Evolutionary conservation across 2,329 filamentous ascomycete species (phyloP).

Genomic region (Chaetomiaceae sp.): DNA sequence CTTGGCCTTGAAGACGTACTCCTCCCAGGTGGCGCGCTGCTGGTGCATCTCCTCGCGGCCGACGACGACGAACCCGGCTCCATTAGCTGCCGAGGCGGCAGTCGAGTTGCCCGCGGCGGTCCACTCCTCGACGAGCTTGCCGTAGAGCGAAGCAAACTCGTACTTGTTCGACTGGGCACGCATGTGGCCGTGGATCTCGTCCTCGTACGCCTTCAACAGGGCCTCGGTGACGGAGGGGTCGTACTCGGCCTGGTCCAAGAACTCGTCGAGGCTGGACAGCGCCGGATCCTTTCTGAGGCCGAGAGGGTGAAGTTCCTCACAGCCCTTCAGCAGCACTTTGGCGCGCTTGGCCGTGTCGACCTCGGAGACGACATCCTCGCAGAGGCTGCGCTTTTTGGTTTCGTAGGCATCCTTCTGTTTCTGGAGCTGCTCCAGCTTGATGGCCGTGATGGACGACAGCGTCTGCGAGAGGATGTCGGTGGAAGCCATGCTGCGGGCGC

Average conservation of each 20-base stretch:
- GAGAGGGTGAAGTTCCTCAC: slow-evolving; percentile 34
- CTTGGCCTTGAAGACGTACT: slow-evolving; percentile 47
- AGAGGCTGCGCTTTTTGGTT: slow-evolving; percentile 39
- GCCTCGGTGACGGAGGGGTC: slow-evolving; percentile 49
- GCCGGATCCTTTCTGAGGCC: slow-evolving; percentile 30
- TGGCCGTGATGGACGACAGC: slow-evolving; percentile 50
- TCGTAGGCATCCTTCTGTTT: slow-evolving; percentile 49
- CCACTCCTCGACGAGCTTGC: slow-evolving; percentile 52
- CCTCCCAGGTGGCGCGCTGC: slow-evolving; percentile 51
- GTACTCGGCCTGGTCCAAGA: slow-evolving; percentile 49
- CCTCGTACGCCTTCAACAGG: slow-evolving; percentile 44
- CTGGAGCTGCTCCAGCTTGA: slow-evolving; percentile 53
- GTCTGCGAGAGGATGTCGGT: slow-evolving; percentile 45
- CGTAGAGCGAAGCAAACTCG: slow-evolving; percentile 53
- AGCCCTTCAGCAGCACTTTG: slow-evolving; percentile 33
- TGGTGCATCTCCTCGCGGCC: slow-evolving; percentile 51
- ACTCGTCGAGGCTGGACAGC: slow-evolving; percentile 42
- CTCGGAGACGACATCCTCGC: slow-evolving; percentile 30
- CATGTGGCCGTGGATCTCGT: slow-evolving; percentile 43
- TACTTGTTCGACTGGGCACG: slow-evolving; percentile 49
- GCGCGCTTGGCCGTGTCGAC: slow-evolving; percentile 30
- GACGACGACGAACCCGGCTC: slow-evolving; percentile 41
- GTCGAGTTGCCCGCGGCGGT: slow-evolving; percentile 34
- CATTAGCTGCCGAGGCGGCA: slow-evolving; percentile 24
- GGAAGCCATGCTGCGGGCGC: slow-evolving; percentile 31